Percentiles rank a stretch among this genome's conserved stretches.
Conservation (phyloP, 2,329 filamentous ascomycete genomes). For the Ophiosphaerella herpotricha region DNA sequence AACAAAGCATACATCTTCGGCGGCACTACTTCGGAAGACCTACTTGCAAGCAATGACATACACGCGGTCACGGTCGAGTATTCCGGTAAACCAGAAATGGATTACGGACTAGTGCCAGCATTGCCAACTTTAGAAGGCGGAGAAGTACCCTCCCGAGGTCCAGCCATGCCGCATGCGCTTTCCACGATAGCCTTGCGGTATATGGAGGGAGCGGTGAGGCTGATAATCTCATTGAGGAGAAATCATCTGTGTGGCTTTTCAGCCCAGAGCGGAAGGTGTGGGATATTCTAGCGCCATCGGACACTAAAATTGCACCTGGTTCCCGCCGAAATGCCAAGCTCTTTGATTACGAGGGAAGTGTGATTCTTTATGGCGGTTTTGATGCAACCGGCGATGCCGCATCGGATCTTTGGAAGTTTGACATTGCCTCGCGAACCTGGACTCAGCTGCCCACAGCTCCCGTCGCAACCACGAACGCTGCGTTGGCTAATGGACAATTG, state of each 20-base stretch:
- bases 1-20: conserved; percentile 54
- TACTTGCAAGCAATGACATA: conserved; percentile 49
- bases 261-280: conserved; percentile 37
- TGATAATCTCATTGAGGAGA: conserved; percentile 40
- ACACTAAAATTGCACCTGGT: conserved; percentile 20
- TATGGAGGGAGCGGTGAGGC: conserved; percentile 46
- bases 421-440: conserved; percentile 26
- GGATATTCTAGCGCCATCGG: conserved; percentile 23
- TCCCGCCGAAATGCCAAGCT: conserved; percentile 24
- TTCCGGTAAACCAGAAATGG: conserved; percentile 40
- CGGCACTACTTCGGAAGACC: conserved; percentile 43
- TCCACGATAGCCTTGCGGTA: conserved; percentile 46
- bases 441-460: conserved; percentile 32
- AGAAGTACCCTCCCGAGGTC: conserved; percentile 42
- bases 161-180: conserved; percentile 47
- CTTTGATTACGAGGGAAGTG: conserved; percentile 22
- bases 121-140: conserved; percentile 37
- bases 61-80: conserved; percentile 46
- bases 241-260: conserved; percentile 50
- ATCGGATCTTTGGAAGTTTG: conserved; percentile 36
- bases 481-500: conserved; percentile 44
- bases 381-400: conserved; percentile 25
- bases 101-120: conserved; percentile 51
- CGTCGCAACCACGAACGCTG: conserved; percentile 39
- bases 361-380: conserved; percentile 36